phyloP scores from a whole-genome alignment of 768 basidiomycete species.

The Leccinum barrowsii region DNA sequence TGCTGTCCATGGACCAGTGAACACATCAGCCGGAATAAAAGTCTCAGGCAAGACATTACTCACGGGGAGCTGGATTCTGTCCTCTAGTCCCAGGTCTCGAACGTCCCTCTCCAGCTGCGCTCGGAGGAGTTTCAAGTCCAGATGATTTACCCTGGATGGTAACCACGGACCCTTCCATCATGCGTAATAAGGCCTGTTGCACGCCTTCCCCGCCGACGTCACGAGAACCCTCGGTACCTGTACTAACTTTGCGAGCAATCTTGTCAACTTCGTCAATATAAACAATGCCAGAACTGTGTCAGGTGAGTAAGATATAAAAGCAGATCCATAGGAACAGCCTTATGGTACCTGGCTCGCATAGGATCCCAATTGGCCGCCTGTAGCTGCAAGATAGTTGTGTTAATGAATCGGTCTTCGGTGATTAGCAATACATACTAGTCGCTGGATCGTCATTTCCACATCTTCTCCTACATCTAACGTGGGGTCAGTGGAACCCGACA shows the following conservation, averaged over 20 bases:
- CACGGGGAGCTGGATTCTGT: conserved; percentile 33
- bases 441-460: conserved; percentile 86
- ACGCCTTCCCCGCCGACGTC: conserved; percentile 97
- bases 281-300: conserved; percentile 81
- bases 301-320: conserved; percentile 5
- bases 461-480: conserved; percentile 89
- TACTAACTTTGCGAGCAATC: conserved; percentile 62
- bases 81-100: conserved; percentile 49
- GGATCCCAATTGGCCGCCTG: conserved; percentile 92
- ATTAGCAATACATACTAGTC: conserved; percentile 51
- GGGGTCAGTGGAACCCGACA: conserved; percentile 4
- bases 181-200: conserved; percentile 85
- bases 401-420: not conserved
- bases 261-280: conserved; percentile 98
- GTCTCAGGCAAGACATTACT: conserved; percentile 1
- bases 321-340: not conserved
- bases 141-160: conserved; percentile 75
- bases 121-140: conserved; percentile 43
- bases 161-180: conserved; percentile 90
- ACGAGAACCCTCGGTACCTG: conserved; percentile 65
- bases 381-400: conserved; percentile 43
- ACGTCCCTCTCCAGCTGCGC: conserved; percentile 42
- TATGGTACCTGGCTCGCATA: conserved; percentile 66
- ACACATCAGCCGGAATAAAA: not conserved
- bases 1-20: conserved; percentile 33